phyloP scores from a whole-genome alignment of 441 rosid genomes.

The Syzygium syzygioides region DNA sequence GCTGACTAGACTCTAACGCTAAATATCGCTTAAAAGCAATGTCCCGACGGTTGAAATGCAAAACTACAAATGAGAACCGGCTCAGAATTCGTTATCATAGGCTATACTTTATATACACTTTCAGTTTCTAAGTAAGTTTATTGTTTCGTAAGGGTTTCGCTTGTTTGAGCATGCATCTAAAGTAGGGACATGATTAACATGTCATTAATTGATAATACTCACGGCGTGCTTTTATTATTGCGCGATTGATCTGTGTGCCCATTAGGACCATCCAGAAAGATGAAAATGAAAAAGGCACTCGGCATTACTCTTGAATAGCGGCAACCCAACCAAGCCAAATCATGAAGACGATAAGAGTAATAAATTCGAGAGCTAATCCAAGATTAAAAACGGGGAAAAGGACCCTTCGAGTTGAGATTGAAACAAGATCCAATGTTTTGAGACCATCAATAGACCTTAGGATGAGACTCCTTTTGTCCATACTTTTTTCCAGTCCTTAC shows the following conservation, averaged over 20 bases:
- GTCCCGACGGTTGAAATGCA: background rate
- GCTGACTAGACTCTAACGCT: rapidly evolving
- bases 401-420: background rate
- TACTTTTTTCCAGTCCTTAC: background rate
- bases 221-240: rapidly evolving
- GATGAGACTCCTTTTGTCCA: background rate
- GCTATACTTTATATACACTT: rapidly evolving
- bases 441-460: background rate
- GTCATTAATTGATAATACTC: background rate
- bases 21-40: background rate
- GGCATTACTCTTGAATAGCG: background rate
- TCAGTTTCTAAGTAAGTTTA: no score
- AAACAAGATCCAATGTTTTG: background rate
- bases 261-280: background rate
- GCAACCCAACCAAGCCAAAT: background rate
- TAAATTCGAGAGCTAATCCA: background rate
- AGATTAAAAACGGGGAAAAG: background rate
- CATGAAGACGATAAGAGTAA: background rate
- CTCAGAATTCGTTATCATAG: background rate
- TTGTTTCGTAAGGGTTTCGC: background rate
- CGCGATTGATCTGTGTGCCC: background rate
- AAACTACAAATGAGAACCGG: background rate
- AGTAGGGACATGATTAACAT: background rate
- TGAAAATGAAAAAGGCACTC: background rate
- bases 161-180: background rate